phyloP scores from a whole-genome alignment of 192 early-diverging fungal species.

The Coemansia sp. region DNA sequence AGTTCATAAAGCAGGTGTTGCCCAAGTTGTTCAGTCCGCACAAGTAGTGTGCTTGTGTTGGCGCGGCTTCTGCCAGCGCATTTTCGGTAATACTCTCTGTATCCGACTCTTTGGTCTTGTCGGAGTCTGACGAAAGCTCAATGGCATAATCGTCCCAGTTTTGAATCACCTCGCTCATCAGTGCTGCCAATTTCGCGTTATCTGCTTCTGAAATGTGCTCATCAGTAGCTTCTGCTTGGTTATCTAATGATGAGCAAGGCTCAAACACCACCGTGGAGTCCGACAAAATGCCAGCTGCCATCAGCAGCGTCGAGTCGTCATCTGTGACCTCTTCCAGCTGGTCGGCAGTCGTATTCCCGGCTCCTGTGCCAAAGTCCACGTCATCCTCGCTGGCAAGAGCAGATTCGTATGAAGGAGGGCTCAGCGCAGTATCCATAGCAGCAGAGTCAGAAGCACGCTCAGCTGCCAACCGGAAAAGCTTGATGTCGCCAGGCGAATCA shows the following conservation, averaged over 20 bases:
- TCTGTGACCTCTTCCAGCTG: slow-evolving; percentile 4
- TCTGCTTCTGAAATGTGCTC: slow-evolving; percentile 1
- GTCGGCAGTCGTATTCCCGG: background rate
- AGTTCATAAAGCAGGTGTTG: slow-evolving; percentile 93
- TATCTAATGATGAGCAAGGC: background rate
- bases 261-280: slow-evolving; percentile 19
- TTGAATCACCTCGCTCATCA: background rate
- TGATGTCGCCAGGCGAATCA: background rate
- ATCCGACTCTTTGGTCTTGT: background rate
- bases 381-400: background rate
- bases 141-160: background rate
- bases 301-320: slow-evolving; percentile 6
- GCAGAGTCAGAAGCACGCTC: background rate
- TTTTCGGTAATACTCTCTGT: background rate
- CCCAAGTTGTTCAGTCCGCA: slow-evolving; percentile 81
- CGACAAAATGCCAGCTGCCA: slow-evolving; percentile 17
- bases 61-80: background rate
- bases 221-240: background rate
- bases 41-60: slow-evolving; percentile 42
- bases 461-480: slow-evolving; percentile 8
- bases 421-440: background rate
- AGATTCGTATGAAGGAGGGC: slow-evolving; percentile 5
- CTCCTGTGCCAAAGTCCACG: background rate
- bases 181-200: background rate
- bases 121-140: slow-evolving; percentile 3